Percentiles rank a stretch among this genome's conserved stretches.
These are phyloP conservation scores for Nematodospora anomalae DNA, from an alignment of 1,139 yeast species.

Conservation along the genomic window DNA sequence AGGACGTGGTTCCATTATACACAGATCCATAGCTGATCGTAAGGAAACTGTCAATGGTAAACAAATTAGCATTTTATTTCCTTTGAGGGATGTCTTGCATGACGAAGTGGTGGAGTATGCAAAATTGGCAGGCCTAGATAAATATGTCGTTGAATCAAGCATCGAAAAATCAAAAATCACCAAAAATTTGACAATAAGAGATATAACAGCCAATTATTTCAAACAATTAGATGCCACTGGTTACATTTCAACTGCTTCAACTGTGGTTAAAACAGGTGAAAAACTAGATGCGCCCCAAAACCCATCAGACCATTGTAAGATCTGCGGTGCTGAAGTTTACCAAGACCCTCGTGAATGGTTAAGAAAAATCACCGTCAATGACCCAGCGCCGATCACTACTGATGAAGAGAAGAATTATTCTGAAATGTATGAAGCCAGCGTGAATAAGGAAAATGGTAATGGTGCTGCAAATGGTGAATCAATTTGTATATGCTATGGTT, in stretches of 20 bases:
- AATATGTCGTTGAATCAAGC: slow-evolving; percentile 21
- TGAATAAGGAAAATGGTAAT: slow-evolving; percentile 12
- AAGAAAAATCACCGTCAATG: slow-evolving; percentile 66
- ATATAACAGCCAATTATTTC: slow-evolving; percentile 74
- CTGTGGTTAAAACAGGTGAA: slow-evolving; percentile 87
- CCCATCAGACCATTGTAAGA: slow-evolving; percentile 37
- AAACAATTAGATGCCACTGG: slow-evolving; percentile 67
- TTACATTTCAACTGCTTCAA: slow-evolving; percentile 88
- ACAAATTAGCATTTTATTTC: slow-evolving; percentile 53
- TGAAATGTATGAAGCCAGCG: slow-evolving; percentile 22
- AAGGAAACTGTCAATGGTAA: slow-evolving; percentile 25
- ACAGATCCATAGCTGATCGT: slow-evolving; percentile 52
- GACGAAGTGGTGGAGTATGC: slow-evolving; percentile 64
- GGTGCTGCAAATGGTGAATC: slow-evolving; percentile 11
- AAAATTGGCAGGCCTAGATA: slow-evolving; percentile 32
- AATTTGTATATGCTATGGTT: slow-evolving; percentile 68
- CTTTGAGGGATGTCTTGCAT: slow-evolving; percentile 70
- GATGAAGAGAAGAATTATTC: slow-evolving; percentile 48
- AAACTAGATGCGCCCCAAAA: slow-evolving; percentile 61
- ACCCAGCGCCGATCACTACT: slow-evolving; percentile 50
- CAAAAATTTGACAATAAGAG: slow-evolving; percentile 77
- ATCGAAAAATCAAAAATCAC: slow-evolving; percentile 38
- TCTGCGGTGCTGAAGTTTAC: slow-evolving; percentile 54
- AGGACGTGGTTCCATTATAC: slow-evolving; percentile 79
- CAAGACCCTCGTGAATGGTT: slow-evolving; percentile 70